Evolutionary conservation across 495 filamentous ascomycete genomes (phyloP).

Genomic region (Aspergillus ostianus): DNA sequence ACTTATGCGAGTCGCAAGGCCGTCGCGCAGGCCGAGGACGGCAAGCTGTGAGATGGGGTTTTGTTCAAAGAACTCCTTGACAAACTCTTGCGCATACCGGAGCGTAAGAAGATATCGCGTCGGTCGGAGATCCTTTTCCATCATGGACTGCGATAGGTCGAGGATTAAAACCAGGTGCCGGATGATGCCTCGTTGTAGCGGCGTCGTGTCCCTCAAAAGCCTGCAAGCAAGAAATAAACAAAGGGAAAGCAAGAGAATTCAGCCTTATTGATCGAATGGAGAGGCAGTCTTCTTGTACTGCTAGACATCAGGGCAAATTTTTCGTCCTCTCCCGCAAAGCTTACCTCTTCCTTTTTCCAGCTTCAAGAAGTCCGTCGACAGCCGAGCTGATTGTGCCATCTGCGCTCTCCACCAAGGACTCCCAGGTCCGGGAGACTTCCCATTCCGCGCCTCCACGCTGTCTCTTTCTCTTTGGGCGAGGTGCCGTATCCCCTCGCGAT

Average conservation of each 20-base stretch:
- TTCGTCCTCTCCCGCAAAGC: slow-evolving; percentile 6
- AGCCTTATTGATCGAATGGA: slow-evolving; percentile 7
- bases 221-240: slow-evolving; percentile 34
- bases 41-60: slow-evolving; percentile 98
- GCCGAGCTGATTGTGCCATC: slow-evolving; percentile 72
- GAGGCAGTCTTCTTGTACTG: neutral
- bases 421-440: slow-evolving; percentile 59
- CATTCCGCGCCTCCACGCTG: slow-evolving; percentile 58
- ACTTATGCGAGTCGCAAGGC: slow-evolving; percentile 78
- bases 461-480: slow-evolving; percentile 46
- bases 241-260: slow-evolving; percentile 4
- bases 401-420: slow-evolving; percentile 66
- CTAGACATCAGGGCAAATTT: neutral
- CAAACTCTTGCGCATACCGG: slow-evolving; percentile 82
- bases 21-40: slow-evolving; percentile 87
- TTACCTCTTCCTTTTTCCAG: slow-evolving; percentile 73
- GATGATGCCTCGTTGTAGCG: slow-evolving; percentile 93
- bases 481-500: slow-evolving; percentile 31
- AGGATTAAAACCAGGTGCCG: slow-evolving; percentile 87
- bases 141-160: slow-evolving; percentile 92
- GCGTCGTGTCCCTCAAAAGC: slow-evolving; percentile 86
- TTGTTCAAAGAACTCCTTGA: slow-evolving; percentile 95
- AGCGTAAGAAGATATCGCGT: slow-evolving; percentile 80
- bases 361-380: slow-evolving; percentile 66
- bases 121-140: slow-evolving; percentile 89